A percentile compares a stretch with the other conserved stretches of the same genome.
These are phyloP conservation scores for Hsuehochloa calcarea DNA, from an alignment of 176 grass and related monocot species.

Conservation along the genomic window DNA sequence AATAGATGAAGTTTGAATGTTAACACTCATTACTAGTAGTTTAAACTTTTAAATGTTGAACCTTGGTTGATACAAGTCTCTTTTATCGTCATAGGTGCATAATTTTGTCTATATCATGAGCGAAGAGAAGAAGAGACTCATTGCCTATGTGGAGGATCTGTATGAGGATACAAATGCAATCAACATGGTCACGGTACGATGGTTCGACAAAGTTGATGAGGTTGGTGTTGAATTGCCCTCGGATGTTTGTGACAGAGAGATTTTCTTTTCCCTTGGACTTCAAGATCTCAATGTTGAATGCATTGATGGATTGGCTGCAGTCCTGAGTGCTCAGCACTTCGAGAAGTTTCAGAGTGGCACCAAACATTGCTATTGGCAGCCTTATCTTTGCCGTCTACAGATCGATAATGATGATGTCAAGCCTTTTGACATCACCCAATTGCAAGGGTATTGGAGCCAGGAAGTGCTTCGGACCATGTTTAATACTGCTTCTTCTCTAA, in stretches of 20 bases:
- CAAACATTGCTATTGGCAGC: slow-evolving; percentile 44
- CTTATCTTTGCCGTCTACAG: slow-evolving; percentile 64
- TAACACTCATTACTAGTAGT: background rate
- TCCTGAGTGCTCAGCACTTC: slow-evolving; percentile 76
- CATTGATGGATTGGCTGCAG: slow-evolving; percentile 86
- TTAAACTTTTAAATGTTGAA: background rate
- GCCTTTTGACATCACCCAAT: slow-evolving; percentile 74
- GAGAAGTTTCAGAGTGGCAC: slow-evolving; percentile 58
- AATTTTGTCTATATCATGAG: slow-evolving; percentile 83
- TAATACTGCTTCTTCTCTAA: slow-evolving; percentile 54
- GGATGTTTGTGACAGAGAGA: slow-evolving; percentile 60
- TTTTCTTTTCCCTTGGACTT: slow-evolving; percentile 81
- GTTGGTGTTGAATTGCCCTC: slow-evolving; percentile 57
- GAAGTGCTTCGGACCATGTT: slow-evolving; percentile 72
- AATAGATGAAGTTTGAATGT: background rate
- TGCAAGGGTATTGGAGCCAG: slow-evolving; percentile 94
- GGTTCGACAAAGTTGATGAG: slow-evolving; percentile 91
- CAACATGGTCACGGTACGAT: slow-evolving; percentile 77
- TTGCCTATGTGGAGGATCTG: slow-evolving; percentile 93
- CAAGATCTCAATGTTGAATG: slow-evolving; percentile 95
- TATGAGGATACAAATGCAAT: slow-evolving; percentile 70
- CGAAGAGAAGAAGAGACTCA: slow-evolving; percentile 76
- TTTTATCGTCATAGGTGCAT: slow-evolving; percentile 60
- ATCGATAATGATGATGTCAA: slow-evolving; percentile 70
- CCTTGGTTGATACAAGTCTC: slow-evolving; percentile 20